These are phyloP conservation scores for Neoboletus brunneissimus DNA, from an alignment of 768 basidiomycete genomes.

Conservation along the genomic window DNA sequence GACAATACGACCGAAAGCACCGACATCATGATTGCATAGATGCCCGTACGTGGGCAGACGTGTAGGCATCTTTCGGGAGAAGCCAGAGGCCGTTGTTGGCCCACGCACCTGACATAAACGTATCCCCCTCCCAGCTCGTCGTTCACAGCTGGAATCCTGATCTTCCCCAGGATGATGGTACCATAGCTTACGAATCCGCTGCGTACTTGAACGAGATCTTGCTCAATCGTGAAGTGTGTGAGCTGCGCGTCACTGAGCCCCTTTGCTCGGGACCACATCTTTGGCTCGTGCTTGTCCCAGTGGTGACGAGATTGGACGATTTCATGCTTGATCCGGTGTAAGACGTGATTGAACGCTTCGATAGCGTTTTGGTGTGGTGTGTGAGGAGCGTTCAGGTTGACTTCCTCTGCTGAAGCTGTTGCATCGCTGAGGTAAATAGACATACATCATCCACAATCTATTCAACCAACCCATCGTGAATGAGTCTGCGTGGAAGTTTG, in stretches of 20 bases:
- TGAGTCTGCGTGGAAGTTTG: constrained; percentile 4
- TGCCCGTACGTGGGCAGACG: constrained; percentile 4
- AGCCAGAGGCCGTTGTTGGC: not conserved
- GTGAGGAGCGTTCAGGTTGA: constrained; percentile 59
- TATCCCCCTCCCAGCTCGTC: constrained; percentile 63
- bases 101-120: constrained; percentile 64
- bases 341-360: constrained; percentile 59
- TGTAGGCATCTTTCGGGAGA: constrained; percentile 2
- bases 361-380: constrained; percentile 56
- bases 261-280: constrained; percentile 64
- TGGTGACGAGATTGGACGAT: constrained; percentile 63
- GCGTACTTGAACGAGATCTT: constrained; percentile 45
- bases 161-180: constrained; percentile 71
- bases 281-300: constrained; percentile 61
- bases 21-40: constrained; percentile 2
- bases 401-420: constrained; percentile 55
- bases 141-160: constrained; percentile 63
- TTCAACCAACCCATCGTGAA: constrained; percentile 26
- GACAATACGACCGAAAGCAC: constrained; percentile 4
- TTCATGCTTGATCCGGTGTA: constrained; percentile 57
- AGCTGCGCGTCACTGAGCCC: constrained; percentile 53
- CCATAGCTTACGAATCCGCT: constrained; percentile 65
- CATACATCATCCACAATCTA: not conserved
- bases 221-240: constrained; percentile 45
- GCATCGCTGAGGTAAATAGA: constrained; percentile 11